These are phyloP conservation scores for Hyphodiscus hymeniophilus DNA, from an alignment of 495 filamentous ascomycete species.

Conservation along the genomic window DNA sequence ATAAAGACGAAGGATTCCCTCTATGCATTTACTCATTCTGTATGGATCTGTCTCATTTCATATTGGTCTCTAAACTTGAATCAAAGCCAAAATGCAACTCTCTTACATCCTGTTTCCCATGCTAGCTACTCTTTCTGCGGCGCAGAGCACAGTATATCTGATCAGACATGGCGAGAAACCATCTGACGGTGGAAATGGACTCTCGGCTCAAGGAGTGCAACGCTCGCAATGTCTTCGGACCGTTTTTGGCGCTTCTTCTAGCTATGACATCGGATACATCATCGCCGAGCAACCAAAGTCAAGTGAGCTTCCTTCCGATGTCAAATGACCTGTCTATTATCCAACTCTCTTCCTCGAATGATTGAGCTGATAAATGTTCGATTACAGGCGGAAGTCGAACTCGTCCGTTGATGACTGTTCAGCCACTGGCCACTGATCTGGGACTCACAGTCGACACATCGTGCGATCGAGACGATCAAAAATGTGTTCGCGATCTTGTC, in stretches of 20 bases:
- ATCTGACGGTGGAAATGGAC: conserved; percentile 28
- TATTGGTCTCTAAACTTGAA: too few species aligned
- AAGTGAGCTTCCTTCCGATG: conserved; percentile 24
- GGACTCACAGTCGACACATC: conserved; percentile 43
- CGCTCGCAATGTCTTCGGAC: conserved; percentile 43
- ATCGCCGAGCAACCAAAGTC: conserved; percentile 41
- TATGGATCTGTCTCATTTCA: too few species aligned
- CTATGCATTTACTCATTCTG: too few species aligned
- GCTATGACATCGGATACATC: conserved; percentile 46
- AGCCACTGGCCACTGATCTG: conserved; percentile 42
- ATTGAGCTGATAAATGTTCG: neutral
- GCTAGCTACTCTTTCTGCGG: neutral
- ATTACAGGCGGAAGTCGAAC: conserved; percentile 37
- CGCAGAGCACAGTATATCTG: conserved; percentile 34
- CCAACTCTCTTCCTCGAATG: neutral
- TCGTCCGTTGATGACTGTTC: conserved; percentile 44
- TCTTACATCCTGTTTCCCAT: neutral
- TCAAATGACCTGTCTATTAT: neutral
- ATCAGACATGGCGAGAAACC: conserved; percentile 56
- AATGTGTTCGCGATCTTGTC: conserved; percentile 37
- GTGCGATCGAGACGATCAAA: conserved; percentile 38
- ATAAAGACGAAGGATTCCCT: too few species aligned
- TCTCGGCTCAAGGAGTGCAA: conserved; percentile 35
- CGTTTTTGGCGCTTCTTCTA: conserved; percentile 38
- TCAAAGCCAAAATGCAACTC: conserved; percentile 5